Percentiles rank a stretch among this genome's conserved stretches.
Conservation (phyloP, 805 yeast genomes). For the Candida oleophila region DNA sequence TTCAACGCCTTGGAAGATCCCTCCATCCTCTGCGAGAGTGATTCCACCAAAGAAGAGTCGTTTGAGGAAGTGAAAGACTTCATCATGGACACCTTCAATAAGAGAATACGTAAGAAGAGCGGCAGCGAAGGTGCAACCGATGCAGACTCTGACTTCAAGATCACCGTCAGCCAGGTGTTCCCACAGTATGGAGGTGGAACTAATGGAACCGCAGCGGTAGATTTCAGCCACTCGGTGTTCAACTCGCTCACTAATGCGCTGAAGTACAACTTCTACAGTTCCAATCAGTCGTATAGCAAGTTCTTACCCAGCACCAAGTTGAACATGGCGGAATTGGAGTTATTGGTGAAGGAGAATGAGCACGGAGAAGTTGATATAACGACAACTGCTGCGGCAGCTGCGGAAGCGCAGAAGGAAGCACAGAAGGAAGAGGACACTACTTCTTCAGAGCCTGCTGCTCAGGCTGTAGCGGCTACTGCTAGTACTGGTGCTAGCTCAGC, state of each 20-base stretch:
- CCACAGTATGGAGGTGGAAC: constrained; percentile 36
- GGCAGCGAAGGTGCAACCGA: background rate
- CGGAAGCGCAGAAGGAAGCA: constrained; percentile 6
- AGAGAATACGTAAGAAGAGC: background rate
- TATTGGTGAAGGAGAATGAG: constrained; percentile 29
- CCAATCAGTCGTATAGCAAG: constrained; percentile 19
- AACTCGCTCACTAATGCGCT: constrained; percentile 31
- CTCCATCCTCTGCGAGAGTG: constrained; percentile 10
- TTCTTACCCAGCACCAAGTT: constrained; percentile 28
- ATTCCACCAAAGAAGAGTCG: constrained; percentile 3
- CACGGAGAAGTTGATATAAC: constrained; percentile 18
- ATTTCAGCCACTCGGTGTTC: constrained; percentile 34
- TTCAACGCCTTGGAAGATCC: constrained; percentile 21
- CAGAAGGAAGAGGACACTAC: too few relatives aligned
- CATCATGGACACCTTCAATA: background rate
- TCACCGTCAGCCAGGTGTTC: constrained; percentile 37
- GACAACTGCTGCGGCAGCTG: constrained; percentile 5
- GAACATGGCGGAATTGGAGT: constrained; percentile 34
- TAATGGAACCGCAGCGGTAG: constrained; percentile 20
- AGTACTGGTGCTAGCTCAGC: background rate
- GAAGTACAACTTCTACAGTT: constrained; percentile 37
- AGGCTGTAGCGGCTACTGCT: constrained; percentile 4
- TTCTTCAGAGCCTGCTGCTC: constrained; percentile 1
- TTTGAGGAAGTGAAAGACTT: background rate
- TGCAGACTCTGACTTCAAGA: constrained; percentile 21